Percentiles rank a stretch among this genome's conserved stretches.
These are phyloP conservation scores for Amaranthus hypochondriacus DNA, from an alignment of 148 eudicot species.

Conservation along the genomic window DNA sequence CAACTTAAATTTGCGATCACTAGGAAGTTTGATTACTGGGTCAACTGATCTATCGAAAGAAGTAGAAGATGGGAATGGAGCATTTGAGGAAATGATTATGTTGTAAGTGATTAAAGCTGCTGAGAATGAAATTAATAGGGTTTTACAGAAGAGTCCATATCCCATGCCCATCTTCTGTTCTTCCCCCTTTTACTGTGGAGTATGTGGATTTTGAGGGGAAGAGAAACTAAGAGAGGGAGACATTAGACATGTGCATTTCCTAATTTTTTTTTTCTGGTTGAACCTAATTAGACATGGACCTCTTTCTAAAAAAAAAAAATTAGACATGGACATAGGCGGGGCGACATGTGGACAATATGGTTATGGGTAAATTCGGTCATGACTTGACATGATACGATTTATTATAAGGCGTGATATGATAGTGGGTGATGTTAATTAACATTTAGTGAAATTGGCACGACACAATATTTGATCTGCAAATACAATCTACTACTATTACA, in stretches of 20 bases:
- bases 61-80: conserved; percentile 32
- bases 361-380: too few relatives aligned
- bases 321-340: too few relatives aligned
- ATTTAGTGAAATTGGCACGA: too few relatives aligned
- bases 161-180: conserved; percentile 31
- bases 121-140: conserved; percentile 54
- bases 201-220: background rate
- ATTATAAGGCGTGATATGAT: too few relatives aligned
- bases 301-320: too few relatives aligned
- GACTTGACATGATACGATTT: too few relatives aligned
- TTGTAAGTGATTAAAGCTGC: conserved; percentile 86
- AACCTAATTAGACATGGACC: too few relatives aligned
- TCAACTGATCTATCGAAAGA: conserved; percentile 38
- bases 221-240: background rate
- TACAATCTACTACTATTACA: too few relatives aligned
- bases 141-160: conserved; percentile 59
- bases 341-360: too few relatives aligned
- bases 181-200: background rate
- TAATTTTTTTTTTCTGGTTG: background rate
- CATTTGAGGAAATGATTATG: conserved; percentile 68
- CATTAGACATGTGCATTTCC: background rate
- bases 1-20: conserved; percentile 29
- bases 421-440: too few relatives aligned
- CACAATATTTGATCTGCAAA: too few relatives aligned
- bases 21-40: conserved; percentile 50